These are phyloP conservation scores for Exophiala dermatitidis DNA, from an alignment of 2,329 filamentous ascomycete species.

Conservation along the genomic window DNA sequence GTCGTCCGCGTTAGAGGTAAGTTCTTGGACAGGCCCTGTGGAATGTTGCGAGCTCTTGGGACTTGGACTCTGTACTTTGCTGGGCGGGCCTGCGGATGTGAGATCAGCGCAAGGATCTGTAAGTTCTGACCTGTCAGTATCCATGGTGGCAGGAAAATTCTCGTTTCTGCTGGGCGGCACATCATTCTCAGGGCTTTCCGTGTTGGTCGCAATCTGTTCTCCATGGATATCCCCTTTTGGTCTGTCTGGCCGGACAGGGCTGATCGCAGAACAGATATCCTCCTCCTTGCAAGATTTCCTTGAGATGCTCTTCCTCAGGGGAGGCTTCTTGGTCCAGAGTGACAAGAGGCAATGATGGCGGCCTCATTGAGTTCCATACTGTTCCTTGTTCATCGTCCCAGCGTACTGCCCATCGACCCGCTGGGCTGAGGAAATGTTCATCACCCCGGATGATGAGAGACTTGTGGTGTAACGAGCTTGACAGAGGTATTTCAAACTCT, in stretches of 20 bases:
- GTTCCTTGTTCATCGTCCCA: slow-evolving; percentile 8
- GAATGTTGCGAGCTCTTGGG: no score
- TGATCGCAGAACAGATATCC: neutral
- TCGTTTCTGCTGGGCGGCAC: no score
- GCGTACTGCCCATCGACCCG: slow-evolving; percentile 12
- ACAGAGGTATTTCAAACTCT: slow-evolving; percentile 13
- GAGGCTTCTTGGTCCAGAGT: neutral
- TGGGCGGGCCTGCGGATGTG: no score
- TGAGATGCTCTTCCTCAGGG: no score
- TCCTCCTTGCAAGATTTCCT: neutral
- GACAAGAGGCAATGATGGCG: slow-evolving; percentile 5
- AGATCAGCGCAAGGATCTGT: no score
- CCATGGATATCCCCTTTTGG: neutral
- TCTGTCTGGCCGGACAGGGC: neutral
- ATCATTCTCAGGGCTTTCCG: neutral
- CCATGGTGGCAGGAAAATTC: no score
- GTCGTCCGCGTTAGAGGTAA: no score
- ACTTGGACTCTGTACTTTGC: no score
- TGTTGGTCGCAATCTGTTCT: neutral
- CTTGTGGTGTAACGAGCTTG: slow-evolving; percentile 2
- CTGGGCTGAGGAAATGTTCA: slow-evolving; percentile 11
- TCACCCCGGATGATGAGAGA: slow-evolving; percentile 14
- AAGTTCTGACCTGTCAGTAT: no score
- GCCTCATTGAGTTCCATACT: slow-evolving; percentile 12
- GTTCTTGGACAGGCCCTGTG: no score